Evolutionary conservation across 1,139 yeast genomes (phyloP).

Genomic region (Hemisphaericaspora xylofermentans): DNA sequence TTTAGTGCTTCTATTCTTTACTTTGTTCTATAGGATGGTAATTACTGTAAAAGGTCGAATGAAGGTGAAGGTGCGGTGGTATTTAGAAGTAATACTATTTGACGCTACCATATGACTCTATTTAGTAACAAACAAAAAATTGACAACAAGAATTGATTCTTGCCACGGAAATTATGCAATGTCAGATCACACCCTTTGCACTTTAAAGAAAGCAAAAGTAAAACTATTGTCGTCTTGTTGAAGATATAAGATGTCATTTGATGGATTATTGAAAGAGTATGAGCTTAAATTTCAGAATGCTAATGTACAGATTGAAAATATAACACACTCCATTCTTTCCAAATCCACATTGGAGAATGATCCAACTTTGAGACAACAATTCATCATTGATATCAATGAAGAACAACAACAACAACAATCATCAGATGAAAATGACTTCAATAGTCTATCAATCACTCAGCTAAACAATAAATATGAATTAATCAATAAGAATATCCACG

Average conservation of each 20-base stretch:
- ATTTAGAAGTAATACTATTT: too few relatives aligned
- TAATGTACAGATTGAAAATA: slow-evolving; percentile 2
- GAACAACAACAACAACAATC: background rate
- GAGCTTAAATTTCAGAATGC: slow-evolving; percentile 5
- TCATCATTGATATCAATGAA: slow-evolving; percentile 3
- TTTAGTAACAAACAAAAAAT: background rate
- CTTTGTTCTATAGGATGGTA: too few relatives aligned
- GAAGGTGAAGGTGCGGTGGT: too few relatives aligned
- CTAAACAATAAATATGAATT: slow-evolving; percentile 20
- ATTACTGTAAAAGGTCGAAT: too few relatives aligned
- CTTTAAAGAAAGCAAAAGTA: too few relatives aligned
- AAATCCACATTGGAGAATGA: slow-evolving; percentile 5
- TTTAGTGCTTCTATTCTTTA: too few relatives aligned
- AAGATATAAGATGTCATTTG: slow-evolving; percentile 9
- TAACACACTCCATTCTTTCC: slow-evolving; percentile 5
- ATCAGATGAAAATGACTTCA: slow-evolving; percentile 8
- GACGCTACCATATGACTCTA: too few relatives aligned
- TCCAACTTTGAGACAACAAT: slow-evolving; percentile 8
- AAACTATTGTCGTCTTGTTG: background rate
- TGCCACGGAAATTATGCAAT: background rate
- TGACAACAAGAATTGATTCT: background rate
- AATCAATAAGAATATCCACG: slow-evolving; percentile 16
- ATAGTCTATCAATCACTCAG: slow-evolving; percentile 17
- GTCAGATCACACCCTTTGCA: too few relatives aligned
- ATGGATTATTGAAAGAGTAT: slow-evolving; percentile 5